Evolutionary conservation across 2,329 filamentous ascomycete species (phyloP).

Genomic region (Mariannaea sp.): DNA sequence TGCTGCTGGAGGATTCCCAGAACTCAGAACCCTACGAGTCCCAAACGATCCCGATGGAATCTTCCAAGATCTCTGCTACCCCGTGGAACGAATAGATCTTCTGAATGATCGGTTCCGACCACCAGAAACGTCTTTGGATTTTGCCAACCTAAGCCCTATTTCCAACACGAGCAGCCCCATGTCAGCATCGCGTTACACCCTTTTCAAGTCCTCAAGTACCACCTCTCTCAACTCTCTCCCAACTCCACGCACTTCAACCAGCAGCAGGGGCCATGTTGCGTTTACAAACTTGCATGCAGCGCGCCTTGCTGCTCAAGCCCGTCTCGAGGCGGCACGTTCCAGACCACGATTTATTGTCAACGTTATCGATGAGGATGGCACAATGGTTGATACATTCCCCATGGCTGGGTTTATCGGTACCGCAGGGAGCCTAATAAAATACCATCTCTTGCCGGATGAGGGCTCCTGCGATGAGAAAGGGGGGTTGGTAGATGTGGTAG

Average conservation of each 20-base stretch:
- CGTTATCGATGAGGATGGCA: slow-evolving; percentile 59
- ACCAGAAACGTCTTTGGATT: slow-evolving; percentile 21
- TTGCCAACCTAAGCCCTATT: slow-evolving; percentile 29
- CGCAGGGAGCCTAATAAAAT: slow-evolving; percentile 62
- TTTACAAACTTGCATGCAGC: slow-evolving; percentile 55
- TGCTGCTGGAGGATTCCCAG: slow-evolving; percentile 64
- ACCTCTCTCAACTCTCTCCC: slow-evolving; percentile 38
- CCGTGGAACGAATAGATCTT: slow-evolving; percentile 59
- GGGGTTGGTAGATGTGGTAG: slow-evolving; percentile 57
- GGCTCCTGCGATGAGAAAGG: slow-evolving; percentile 62
- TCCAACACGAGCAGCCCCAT: slow-evolving; percentile 32
- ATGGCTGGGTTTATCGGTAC: slow-evolving; percentile 67
- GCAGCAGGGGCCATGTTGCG: slow-evolving; percentile 30
- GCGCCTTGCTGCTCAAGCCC: slow-evolving; percentile 67
- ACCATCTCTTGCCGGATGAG: slow-evolving; percentile 62
- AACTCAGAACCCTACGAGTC: slow-evolving; percentile 61
- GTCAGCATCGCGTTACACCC: slow-evolving; percentile 30
- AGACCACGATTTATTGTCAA: slow-evolving; percentile 62
- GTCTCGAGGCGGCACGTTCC: slow-evolving; percentile 63
- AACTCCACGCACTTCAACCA: slow-evolving; percentile 17
- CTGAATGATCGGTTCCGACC: slow-evolving; percentile 53
- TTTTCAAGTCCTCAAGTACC: slow-evolving; percentile 45
- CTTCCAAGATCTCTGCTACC: slow-evolving; percentile 71
- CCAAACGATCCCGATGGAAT: slow-evolving; percentile 72
- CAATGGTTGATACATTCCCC: slow-evolving; percentile 55